These are phyloP conservation scores for Lachnellula subtilissima DNA, from an alignment of 2,329 filamentous ascomycete genomes.

Conservation along the genomic window DNA sequence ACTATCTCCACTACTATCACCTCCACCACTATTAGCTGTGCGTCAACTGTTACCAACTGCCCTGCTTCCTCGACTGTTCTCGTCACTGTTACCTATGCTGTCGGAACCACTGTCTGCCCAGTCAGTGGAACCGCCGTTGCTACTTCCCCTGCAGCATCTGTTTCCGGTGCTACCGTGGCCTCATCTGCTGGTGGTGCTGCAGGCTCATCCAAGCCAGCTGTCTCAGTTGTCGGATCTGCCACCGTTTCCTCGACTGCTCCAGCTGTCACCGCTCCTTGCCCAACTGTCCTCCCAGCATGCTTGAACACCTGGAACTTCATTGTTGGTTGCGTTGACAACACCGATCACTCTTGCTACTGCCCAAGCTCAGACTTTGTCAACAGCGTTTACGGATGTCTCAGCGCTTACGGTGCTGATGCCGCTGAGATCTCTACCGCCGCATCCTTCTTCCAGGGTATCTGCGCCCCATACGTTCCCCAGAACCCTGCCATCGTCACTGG, in stretches of 20 bases:
- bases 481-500: slow-evolving; percentile 81
- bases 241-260: slow-evolving; percentile 8
- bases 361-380: slow-evolving; percentile 69
- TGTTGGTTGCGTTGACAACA: slow-evolving; percentile 76
- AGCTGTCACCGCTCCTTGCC: slow-evolving; percentile 39
- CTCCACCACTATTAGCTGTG: slow-evolving; percentile 48
- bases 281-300: slow-evolving; percentile 75
- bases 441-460: slow-evolving; percentile 87
- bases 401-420: slow-evolving; percentile 65
- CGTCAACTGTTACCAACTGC: slow-evolving; percentile 44
- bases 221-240: slow-evolving; percentile 12
- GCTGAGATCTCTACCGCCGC: slow-evolving; percentile 66
- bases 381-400: slow-evolving; percentile 76
- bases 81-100: slow-evolving; percentile 12
- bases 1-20: slow-evolving; percentile 47
- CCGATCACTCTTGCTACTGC: slow-evolving; percentile 82
- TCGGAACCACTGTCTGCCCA: slow-evolving; percentile 29
- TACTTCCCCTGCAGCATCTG: not conserved
- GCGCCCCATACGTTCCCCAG: slow-evolving; percentile 64
- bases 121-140: slow-evolving; percentile 4
- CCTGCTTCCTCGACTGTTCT: slow-evolving; percentile 30
- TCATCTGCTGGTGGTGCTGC: not conserved
- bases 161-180: not conserved
- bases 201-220: slow-evolving; percentile 13
- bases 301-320: slow-evolving; percentile 83